Evolutionary conservation across 257 asterid species (phyloP).

Genomic region (Sherardia arvensis): DNA sequence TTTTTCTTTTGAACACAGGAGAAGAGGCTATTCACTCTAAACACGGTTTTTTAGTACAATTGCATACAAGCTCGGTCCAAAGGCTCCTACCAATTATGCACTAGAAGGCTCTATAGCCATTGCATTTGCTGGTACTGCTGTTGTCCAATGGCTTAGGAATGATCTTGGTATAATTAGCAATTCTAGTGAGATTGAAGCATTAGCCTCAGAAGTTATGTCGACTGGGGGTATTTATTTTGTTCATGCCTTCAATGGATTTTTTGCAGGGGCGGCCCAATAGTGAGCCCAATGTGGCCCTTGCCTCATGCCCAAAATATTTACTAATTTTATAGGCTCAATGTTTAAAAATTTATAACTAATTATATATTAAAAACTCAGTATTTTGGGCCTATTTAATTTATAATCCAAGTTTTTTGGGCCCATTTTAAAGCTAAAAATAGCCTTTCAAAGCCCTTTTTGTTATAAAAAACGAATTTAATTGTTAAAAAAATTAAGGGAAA

Average conservation of each 20-base stretch:
- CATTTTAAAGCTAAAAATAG: too few species aligned
- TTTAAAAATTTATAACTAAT: too few species aligned
- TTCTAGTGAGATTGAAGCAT: slow-evolving; percentile 77
- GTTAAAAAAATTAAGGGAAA: too few species aligned
- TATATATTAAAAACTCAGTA: too few species aligned
- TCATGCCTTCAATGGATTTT: slow-evolving; percentile 89
- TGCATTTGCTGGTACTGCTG: slow-evolving; percentile 97
- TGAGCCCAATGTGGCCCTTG: too few species aligned
- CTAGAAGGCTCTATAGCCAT: slow-evolving; percentile 95
- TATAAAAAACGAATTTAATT: too few species aligned
- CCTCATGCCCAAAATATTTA: too few species aligned
- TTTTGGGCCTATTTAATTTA: too few species aligned
- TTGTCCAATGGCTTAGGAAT: slow-evolving; percentile 93
- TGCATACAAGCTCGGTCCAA: slow-evolving; percentile 82
- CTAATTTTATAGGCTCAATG: too few species aligned
- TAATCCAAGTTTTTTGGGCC: too few species aligned
- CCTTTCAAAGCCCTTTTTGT: too few species aligned
- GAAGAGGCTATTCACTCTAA: slow-evolving; percentile 49
- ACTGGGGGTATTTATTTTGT: slow-evolving; percentile 87
- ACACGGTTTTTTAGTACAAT: slow-evolving; percentile 83
- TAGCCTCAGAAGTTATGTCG: slow-evolving; percentile 67
- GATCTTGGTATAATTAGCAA: slow-evolving; percentile 69
- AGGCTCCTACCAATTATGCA: slow-evolving; percentile 76
- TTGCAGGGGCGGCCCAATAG: too few species aligned
- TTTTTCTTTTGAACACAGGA: slow-evolving; percentile 79